A percentile compares a stretch with the other conserved stretches of the same genome.
These are phyloP conservation scores for Alternaria conjuncta DNA, from an alignment of 2,329 filamentous ascomycete genomes.

Conservation along the genomic window DNA sequence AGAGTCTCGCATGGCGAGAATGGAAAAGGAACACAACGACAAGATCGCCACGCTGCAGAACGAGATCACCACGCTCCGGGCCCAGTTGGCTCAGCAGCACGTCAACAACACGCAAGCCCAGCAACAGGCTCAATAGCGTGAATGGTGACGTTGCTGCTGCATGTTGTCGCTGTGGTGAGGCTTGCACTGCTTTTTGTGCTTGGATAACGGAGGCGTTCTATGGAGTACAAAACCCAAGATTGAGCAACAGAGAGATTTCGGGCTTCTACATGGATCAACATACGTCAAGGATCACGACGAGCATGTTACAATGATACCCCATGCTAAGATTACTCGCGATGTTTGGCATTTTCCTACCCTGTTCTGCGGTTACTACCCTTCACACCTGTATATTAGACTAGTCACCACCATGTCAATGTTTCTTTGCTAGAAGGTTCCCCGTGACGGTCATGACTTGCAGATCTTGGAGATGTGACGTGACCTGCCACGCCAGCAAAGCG, in stretches of 20 bases:
- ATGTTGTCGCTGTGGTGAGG: neutral
- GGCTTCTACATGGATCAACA: conserved; percentile 18
- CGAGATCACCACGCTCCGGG: conserved; percentile 51
- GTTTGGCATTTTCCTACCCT: conserved; percentile 6
- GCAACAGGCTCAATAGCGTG: conserved; percentile 19
- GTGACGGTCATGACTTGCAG: neutral
- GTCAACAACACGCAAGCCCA: conserved; percentile 32
- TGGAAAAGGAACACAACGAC: conserved; percentile 57
- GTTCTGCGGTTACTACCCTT: conserved; percentile 2
- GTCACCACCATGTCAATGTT: neutral
- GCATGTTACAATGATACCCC: conserved; percentile 20
- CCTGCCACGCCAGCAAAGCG: conserved; percentile 16
- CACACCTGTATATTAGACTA: conserved; percentile 9
- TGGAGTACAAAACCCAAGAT: conserved; percentile 17
- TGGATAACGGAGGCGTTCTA: conserved; percentile 8
- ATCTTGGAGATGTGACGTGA: conserved; percentile 2
- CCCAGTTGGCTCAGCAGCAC: conserved; percentile 46
- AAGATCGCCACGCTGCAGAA: conserved; percentile 53
- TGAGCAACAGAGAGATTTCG: conserved; percentile 15
- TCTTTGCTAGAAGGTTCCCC: conserved; percentile 2
- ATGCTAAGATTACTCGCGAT: conserved; percentile 14
- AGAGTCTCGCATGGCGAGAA: conserved; percentile 60
- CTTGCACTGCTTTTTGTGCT: neutral
- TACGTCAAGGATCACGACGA: conserved; percentile 15
- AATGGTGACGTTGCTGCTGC: neutral